These are phyloP conservation scores for Radiomyces spectabilis DNA, from an alignment of 192 early-diverging fungal species.

Conservation along the genomic window DNA sequence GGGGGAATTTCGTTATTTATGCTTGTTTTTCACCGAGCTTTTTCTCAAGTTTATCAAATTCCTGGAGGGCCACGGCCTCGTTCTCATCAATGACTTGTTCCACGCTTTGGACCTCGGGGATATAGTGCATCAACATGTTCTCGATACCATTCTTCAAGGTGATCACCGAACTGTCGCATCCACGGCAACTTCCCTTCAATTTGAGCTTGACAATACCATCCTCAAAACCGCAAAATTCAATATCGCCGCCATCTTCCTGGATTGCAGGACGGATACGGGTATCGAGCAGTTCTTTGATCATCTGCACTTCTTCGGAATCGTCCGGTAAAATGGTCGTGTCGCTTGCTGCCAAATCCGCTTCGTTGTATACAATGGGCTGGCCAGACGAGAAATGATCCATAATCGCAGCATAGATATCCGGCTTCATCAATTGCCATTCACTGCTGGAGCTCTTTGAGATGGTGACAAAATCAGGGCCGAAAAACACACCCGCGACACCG, in stretches of 20 bases:
- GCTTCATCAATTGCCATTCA: conserved; percentile 98
- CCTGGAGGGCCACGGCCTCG: conserved; percentile 67
- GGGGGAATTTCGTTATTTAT: no score
- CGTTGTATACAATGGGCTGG: conserved; percentile 61
- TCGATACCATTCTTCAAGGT: conserved; percentile 99
- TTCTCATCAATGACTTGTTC: conserved; percentile 86
- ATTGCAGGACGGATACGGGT: conserved; percentile 92
- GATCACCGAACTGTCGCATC: conserved; percentile 81
- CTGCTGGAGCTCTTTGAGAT: conserved; percentile 83
- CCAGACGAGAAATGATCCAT: conserved; percentile 92
- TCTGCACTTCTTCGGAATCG: conserved; percentile 89
- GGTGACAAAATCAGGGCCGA: conserved; percentile 91
- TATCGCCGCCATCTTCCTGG: conserved; percentile 98
- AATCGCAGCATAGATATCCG: conserved; percentile 92
- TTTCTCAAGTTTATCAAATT: conserved; percentile 88
- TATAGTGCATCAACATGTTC: conserved; percentile 98
- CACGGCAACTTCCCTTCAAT: conserved; percentile 91
- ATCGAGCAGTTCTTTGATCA: conserved; percentile 98
- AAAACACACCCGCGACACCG: conserved; percentile 85
- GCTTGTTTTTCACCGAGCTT: conserved; percentile 18
- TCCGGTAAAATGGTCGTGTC: conserved; percentile 66
- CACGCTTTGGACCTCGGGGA: conserved; percentile 85
- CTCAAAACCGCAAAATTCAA: conserved; percentile 90
- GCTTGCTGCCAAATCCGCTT: conserved; percentile 31
- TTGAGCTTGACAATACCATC: conserved; percentile 86